Base-by-base conservation (phyloP, 2,329 filamentous ascomycete species). In the Fonsecaea erecta region DNA sequence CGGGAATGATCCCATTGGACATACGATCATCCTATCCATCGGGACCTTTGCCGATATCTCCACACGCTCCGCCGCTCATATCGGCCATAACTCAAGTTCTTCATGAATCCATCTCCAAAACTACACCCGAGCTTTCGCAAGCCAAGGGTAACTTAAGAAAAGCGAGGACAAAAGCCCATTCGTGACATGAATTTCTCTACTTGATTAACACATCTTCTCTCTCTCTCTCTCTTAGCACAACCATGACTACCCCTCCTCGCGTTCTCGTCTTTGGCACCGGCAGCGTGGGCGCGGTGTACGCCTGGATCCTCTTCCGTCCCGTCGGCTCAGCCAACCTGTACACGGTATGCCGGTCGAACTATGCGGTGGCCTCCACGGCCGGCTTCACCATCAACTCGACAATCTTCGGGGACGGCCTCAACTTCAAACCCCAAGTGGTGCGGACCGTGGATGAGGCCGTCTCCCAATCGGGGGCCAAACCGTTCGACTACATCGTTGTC, bases 401-500 rank as follows among this genome's bases (percentile, higher is more conserved):
- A 3, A 63, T 71, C 30, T 74, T 71, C 58, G 73, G 73, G 37
- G 43, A 63, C 3, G 67, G 68, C 53, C 56, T 73, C 52, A 69
- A 66, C 46, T 71, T 73, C 54, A 68, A 63, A 2, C 73, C 73
- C 6, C 64, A 68, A 32, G 63, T 72, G 3, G 66, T 72, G 8
- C 66, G 67, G 30, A 69, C 46, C 30, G 59, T 73, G 1, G 61
- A 61, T 12, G 72, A 74, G 40, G 70, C 70, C 7, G 69, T 71
- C 5, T 24, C 66, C 40, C 30, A 40, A 6, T 60, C 65, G 1
- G 24, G 30, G 2, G 66, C 65, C 34, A 40, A 53, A 16, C 71
- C 74, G 1, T 84, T 78, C 70, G 81, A 84, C 71, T 84, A 79
- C 70, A 70, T 84, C n/a, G 63, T 84, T 11, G 77, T 84, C 40